These are phyloP conservation scores for Mimosa pudica DNA, from an alignment of 306 rosid genomes.

Conservation along the genomic window DNA sequence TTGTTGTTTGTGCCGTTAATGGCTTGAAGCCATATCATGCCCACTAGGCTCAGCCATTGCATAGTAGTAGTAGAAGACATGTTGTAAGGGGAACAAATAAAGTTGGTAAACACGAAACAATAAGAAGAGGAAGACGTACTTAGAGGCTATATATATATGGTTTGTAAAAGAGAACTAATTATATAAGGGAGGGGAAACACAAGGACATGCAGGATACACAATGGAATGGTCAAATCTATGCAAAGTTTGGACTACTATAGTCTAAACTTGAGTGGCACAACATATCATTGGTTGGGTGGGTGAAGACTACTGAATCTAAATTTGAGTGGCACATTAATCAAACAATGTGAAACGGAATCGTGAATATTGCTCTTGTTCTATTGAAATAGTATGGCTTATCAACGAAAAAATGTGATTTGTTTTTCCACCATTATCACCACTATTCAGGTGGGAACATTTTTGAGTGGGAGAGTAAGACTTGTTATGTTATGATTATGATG, in stretches of 20 bases:
- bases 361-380: not conserved
- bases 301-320: no score
- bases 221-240: no score
- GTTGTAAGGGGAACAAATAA: not conserved
- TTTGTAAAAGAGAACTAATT: slow-evolving; percentile 1
- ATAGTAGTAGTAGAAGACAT: slow-evolving; percentile 25
- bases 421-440: slow-evolving; percentile 37
- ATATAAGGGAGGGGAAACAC: no score
- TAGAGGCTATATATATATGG: not conserved
- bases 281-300: no score
- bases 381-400: slow-evolving; percentile 23
- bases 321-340: no score
- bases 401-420: slow-evolving; percentile 36
- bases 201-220: no score
- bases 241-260: no score
- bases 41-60: slow-evolving; percentile 84
- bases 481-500: not conserved
- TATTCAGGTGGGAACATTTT: not conserved
- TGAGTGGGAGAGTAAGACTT: slow-evolving; percentile 3
- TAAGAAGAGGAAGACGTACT: not conserved
- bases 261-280: no score
- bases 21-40: slow-evolving; percentile 82
- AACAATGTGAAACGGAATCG: not conserved
- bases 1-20: slow-evolving; percentile 76
- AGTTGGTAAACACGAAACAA: not conserved